Conservation (phyloP, 2,329 filamentous ascomycete genomes). For the Phyllosticta citrichinensis region DNA sequence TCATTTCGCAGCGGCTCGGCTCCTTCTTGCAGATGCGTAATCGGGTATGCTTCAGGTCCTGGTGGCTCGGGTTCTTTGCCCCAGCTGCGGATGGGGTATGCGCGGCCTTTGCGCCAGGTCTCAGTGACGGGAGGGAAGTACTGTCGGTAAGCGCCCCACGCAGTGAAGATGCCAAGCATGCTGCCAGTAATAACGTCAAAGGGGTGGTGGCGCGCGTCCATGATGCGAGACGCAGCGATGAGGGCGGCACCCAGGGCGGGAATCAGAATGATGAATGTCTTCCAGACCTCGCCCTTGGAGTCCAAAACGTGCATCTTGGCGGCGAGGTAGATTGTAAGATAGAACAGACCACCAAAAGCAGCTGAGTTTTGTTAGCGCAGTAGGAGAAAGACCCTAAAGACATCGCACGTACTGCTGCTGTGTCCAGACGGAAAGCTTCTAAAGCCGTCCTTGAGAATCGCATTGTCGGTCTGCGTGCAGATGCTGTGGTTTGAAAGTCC, state of each 20-base stretch:
- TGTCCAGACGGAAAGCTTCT: conserved; percentile 50
- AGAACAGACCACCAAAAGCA: conserved; percentile 49
- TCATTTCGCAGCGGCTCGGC: conserved; percentile 19
- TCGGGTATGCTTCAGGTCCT: conserved; percentile 12
- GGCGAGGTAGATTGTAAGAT: conserved; percentile 49
- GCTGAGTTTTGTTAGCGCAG: conserved; percentile 27
- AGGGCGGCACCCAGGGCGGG: conserved; percentile 45
- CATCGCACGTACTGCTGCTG: conserved; percentile 37
- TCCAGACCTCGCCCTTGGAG: conserved; percentile 52
- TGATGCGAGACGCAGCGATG: conserved; percentile 48
- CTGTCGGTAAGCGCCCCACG: conserved; percentile 46
- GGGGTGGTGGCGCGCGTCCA: conserved; percentile 52
- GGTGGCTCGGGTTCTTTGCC: conserved; percentile 35
- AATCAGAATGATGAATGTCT: conserved; percentile 43
- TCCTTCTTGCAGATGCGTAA: conserved; percentile 16
- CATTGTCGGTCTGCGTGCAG: conserved; percentile 41
- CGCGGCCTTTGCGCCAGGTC: conserved; percentile 48
- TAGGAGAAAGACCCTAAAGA: background rate
- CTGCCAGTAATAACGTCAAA: conserved; percentile 51
- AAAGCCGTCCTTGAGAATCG: conserved; percentile 48
- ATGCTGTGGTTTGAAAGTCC: conserved; percentile 39
- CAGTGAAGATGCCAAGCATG: conserved; percentile 42
- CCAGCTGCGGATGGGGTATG: conserved; percentile 49
- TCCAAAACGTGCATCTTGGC: conserved; percentile 51
- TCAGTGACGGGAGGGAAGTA: conserved; percentile 49